Evolutionary conservation across 768 basidiomycete species (phyloP).

Genomic region (Naganishia onofrii): DNA sequence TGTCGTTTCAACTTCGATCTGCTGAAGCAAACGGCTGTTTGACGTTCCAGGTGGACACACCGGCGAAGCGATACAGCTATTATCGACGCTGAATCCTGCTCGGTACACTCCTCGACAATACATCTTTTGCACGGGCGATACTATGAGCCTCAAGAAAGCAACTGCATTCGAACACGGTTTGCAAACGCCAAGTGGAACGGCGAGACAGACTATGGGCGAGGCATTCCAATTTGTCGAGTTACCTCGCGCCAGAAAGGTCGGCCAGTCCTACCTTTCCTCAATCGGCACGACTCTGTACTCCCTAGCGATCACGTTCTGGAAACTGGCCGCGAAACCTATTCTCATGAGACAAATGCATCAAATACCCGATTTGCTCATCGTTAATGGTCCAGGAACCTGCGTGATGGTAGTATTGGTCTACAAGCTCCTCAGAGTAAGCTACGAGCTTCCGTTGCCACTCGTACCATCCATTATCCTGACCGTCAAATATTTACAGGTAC

Average conservation of each 20-base stretch:
- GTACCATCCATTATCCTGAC: background rate
- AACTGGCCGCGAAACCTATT: conserved; percentile 31
- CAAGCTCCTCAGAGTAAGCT: conserved; percentile 68
- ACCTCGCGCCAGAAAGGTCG: conserved; percentile 83
- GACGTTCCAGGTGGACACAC: conserved; percentile 79
- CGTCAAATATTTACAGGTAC: conserved; percentile 58
- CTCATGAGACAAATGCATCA: conserved; percentile 21
- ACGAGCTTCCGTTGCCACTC: background rate
- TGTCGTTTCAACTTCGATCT: conserved; percentile 16
- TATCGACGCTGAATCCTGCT: conserved; percentile 69
- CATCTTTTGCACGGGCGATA: conserved; percentile 76
- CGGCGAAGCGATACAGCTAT: conserved; percentile 71
- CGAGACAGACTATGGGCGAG: background rate
- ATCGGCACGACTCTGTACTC: conserved; percentile 66
- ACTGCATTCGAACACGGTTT: conserved; percentile 61
- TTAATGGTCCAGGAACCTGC: conserved; percentile 96
- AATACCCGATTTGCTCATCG: conserved; percentile 69
- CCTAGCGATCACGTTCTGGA: conserved; percentile 59
- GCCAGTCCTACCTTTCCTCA: conserved; percentile 71
- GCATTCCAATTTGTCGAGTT: conserved; percentile 63
- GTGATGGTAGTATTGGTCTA: conserved; percentile 70
- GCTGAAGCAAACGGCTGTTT: background rate
- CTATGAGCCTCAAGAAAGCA: conserved; percentile 71
- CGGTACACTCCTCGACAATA: conserved; percentile 77
- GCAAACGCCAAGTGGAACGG: conserved; percentile 31